Evolutionary conservation across 108 stramenopile species (phyloP), one percentile per base, ranked within the genome.

Genomic region (Pseudonitzschia pungens): DNA sequence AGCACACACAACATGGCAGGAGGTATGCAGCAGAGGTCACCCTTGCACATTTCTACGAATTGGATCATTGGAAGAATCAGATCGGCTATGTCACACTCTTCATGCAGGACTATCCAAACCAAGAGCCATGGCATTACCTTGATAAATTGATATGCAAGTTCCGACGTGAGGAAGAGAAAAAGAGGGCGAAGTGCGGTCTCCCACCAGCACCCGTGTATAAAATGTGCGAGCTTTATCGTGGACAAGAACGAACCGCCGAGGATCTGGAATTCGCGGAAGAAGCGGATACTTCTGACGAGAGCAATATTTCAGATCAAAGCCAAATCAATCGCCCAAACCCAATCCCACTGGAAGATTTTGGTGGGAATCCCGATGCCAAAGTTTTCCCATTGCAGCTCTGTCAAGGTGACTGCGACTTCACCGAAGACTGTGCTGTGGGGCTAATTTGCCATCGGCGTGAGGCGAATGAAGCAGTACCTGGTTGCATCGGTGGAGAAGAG

Each of bases 1-100:
- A 91, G 53, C 87, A 88, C 48, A 56, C 65, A 1, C 76, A 88
- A n/a, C 77, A 86, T 48, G 86, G 87, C 4, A 85, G 82, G 24
- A 82, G 79, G 59, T 91, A 91, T 71, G 87, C 81, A n/a, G 90
- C 77, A 28, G 87, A 91, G 65, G 75, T 90, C 63, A 83, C 81
- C 33, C 52, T 83, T 18, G 43, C 70, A 45, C 82, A 83, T 67
- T 78, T 78, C 50, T 83, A 83, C 41, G 70, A 72, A 62, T 53
- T 77, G 27, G 72, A 75, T 57, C 58, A 74, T 42, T 55, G 51
- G 43, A 67, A 71, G 63, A 77, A 82, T 55, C 52, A 75, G 50
- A 41, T 83, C 18, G 81, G 77, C 12, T 65, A 71, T 9, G 66
- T 82, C 9, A 65, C 77, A 1, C 63, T 83, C 16, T 79, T 83